These are phyloP conservation scores for Fusarium sp. DNA, from an alignment of 2,329 filamentous ascomycete genomes.

Conservation along the genomic window DNA sequence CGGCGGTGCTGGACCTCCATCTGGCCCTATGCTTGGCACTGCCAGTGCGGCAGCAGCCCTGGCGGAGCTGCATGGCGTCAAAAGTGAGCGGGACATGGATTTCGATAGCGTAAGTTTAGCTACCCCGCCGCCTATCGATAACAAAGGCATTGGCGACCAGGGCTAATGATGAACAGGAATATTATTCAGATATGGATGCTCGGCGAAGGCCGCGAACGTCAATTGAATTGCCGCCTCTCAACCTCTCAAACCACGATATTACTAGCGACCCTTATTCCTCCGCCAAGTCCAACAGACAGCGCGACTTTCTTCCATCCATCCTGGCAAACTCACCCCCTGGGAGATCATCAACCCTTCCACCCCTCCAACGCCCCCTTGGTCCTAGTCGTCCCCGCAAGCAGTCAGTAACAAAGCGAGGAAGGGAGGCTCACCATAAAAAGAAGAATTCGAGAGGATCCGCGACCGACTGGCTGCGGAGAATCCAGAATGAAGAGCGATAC, in stretches of 20 bases:
- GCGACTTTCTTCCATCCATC: conserved; percentile 86
- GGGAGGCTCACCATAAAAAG: conserved; percentile 83
- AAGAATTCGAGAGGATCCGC: conserved; percentile 79
- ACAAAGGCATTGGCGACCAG: conserved; percentile 22
- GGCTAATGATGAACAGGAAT: conserved; percentile 61
- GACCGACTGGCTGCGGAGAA: conserved; percentile 71
- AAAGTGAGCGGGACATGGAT: conserved; percentile 81
- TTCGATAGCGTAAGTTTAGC: conserved; percentile 76
- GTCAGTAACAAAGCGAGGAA: conserved; percentile 83
- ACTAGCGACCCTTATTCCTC: conserved; percentile 80
- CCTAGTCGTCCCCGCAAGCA: conserved; percentile 83
- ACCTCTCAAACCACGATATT: conserved; percentile 68
- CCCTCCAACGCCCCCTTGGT: conserved; percentile 80
- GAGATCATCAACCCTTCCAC: conserved; percentile 88
- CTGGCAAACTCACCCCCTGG: conserved; percentile 85
- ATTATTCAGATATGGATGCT: conserved; percentile 78
- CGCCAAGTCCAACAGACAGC: conserved; percentile 70
- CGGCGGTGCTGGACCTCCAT: conserved; percentile 57
- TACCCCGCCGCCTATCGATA: conserved; percentile 47
- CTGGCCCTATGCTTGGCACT: conserved; percentile 64
- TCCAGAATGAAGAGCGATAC: conserved; percentile 73
- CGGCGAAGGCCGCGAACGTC: conserved; percentile 73
- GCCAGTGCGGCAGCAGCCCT: conserved; percentile 84
- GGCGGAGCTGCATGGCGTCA: conserved; percentile 83
- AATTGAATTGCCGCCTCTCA: conserved; percentile 79